Base-by-base conservation (phyloP, 1,284 basidiomycete genomes). In the Cystobasidiaceae sp. region DNA sequence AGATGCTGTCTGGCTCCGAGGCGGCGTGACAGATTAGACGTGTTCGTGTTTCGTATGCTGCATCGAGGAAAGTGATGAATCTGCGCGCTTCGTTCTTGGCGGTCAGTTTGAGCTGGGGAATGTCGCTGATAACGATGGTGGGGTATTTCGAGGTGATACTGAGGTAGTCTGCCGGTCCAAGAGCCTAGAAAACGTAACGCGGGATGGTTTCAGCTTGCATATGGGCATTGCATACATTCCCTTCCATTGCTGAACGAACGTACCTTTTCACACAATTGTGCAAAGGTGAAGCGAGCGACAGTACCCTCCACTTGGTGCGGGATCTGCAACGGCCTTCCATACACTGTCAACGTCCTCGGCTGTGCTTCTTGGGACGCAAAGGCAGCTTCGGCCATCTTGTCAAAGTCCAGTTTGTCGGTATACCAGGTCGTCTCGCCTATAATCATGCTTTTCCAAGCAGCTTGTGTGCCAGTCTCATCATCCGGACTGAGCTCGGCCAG, bases 21-120 rank as follows among this genome's bases (percentile, higher is more conserved):
- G 67, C 68, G 17, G 73, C 73, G 19, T 49, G 61, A 9, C 65
- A 71, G 23, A 74, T 67, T 1, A 74, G 49, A 13, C 71, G 69
- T 1, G 69, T 71, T 55, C 72, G 71, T 11, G 71, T 64, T 41
- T 74, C 73, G 66, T 74, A 77, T 3, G 87, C 77, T 0, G 86
- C 85, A 70, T 88, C 86, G 43, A 88, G 82, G 57, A 88, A 79
- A 13, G 85, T 86, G 72, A 88, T 88, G 74, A 88, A 82, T 2
- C 86, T 78, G 11, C 85, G 77, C 2, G 86, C 86, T 76, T 87
- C 83, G 74, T 88, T 86, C 78, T 87, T 88, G 37, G 79, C 78
- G 11, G 81, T 79, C 2, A 86, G 76, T 13, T 79, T 79, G 2
- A 88, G 78, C 30, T 84, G 71, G 0, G 86, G 85, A n/a, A 87